Evolutionary conservation across 1,284 basidiomycete species (phyloP).

Genomic region (Anthracocystis panici-leucophaei): DNA sequence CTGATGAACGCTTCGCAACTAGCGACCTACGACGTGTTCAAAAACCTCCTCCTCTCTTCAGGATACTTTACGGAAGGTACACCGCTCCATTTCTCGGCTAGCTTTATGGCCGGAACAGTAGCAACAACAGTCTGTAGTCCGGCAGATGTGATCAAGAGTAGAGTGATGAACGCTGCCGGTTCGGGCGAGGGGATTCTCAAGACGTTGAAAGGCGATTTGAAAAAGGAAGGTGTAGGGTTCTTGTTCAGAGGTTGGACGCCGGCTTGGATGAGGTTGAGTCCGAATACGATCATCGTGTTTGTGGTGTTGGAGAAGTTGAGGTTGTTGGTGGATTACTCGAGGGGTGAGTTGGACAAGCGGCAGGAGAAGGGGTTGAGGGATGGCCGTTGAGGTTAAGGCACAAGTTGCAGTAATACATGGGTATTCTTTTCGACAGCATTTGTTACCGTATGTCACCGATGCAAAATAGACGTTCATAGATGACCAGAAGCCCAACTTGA

Average conservation of each 20-base stretch:
- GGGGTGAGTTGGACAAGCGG: constrained; percentile 1
- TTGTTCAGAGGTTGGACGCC: constrained; percentile 75
- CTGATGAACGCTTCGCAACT: constrained; percentile 72
- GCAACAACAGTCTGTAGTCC: constrained; percentile 71
- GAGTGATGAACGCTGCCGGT: constrained; percentile 71
- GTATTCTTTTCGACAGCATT: neutral
- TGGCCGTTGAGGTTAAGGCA: constrained; percentile 14
- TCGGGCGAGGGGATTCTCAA: constrained; percentile 44
- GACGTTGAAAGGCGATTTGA: constrained; percentile 53
- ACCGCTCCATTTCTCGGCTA: constrained; percentile 71
- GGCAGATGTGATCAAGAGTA: constrained; percentile 72
- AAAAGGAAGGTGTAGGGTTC: constrained; percentile 71
- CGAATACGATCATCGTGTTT: constrained; percentile 67
- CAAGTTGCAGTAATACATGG: neutral
- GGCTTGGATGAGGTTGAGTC: constrained; percentile 71
- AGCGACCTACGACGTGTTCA: constrained; percentile 73
- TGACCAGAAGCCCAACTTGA: neutral
- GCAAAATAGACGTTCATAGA: neutral
- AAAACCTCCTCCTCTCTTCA: constrained; percentile 70
- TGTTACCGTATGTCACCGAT: constrained; percentile 1
- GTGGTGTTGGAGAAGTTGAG: constrained; percentile 65
- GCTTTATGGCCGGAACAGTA: constrained; percentile 73
- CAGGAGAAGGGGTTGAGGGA: neutral
- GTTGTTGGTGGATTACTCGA: constrained; percentile 55
- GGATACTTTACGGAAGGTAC: constrained; percentile 71